phyloP scores from a whole-genome alignment of 2,329 filamentous ascomycete genomes.

The Penicillium sp. region DNA sequence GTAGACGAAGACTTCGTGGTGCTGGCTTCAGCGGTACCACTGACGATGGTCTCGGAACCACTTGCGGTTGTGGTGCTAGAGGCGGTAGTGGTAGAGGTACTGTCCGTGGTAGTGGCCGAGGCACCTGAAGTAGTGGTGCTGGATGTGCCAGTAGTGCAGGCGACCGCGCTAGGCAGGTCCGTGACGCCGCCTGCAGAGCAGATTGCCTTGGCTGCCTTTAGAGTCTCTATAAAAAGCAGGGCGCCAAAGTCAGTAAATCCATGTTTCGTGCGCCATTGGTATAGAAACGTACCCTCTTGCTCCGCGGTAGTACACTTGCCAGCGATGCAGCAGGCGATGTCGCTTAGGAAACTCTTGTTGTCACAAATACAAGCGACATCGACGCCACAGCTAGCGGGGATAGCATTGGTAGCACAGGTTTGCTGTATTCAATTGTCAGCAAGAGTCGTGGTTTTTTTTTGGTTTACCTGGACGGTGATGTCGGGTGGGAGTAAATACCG shows the following conservation, averaged over 20 bases:
- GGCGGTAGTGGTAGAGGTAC: slow-evolving; percentile 6
- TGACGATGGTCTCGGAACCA: slow-evolving; percentile 11
- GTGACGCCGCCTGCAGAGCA: slow-evolving; percentile 40
- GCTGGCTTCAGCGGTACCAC: background rate
- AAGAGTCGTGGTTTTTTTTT: background rate
- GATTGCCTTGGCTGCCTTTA: slow-evolving; percentile 39
- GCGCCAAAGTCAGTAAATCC: background rate
- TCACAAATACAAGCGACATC: slow-evolving; percentile 54
- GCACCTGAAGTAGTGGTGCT: background rate
- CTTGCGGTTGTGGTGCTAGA: slow-evolving; percentile 14
- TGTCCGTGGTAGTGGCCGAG: slow-evolving; percentile 11
- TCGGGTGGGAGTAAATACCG: slow-evolving; percentile 39
- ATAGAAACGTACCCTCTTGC: slow-evolving; percentile 38
- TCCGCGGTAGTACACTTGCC: slow-evolving; percentile 43
- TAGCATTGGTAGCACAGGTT: slow-evolving; percentile 44
- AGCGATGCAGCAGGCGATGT: slow-evolving; percentile 53
- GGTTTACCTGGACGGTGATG: background rate
- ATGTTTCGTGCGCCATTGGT: background rate
- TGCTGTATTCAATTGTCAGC: slow-evolving; percentile 20
- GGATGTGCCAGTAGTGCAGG: slow-evolving; percentile 26
- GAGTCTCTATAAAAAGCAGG: slow-evolving; percentile 25
- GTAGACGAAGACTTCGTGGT: slow-evolving; percentile 3
- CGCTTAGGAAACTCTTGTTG: slow-evolving; percentile 45
- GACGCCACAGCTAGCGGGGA: slow-evolving; percentile 41
- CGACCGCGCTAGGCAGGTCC: slow-evolving; percentile 34